Percentiles rank a stretch among this genome's conserved stretches.
phyloP scores from a whole-genome alignment of 768 basidiomycete species.

The Phlebiopsis flavidoalba region DNA sequence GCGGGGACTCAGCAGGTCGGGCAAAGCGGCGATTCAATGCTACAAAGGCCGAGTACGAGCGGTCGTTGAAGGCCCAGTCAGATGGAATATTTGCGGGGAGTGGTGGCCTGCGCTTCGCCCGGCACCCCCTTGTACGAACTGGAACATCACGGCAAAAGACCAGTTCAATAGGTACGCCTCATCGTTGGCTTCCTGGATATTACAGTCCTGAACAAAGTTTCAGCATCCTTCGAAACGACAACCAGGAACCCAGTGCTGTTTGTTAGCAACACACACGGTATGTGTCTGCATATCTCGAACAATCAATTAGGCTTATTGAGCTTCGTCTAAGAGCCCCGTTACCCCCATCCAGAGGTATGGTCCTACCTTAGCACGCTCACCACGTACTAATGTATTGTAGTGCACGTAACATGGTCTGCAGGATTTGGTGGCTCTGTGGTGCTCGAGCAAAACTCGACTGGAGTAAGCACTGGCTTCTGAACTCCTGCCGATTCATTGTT shows the following conservation, averaged over 20 bases:
- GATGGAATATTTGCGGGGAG: not conserved
- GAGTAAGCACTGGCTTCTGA: not conserved
- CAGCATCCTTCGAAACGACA: not conserved
- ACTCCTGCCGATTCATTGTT: not conserved
- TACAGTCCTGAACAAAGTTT: not conserved
- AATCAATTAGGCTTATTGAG: not conserved
- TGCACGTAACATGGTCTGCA: not conserved
- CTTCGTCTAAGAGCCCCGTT: not conserved
- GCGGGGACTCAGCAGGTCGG: not conserved
- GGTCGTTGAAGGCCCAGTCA: not conserved
- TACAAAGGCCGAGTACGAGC: not conserved
- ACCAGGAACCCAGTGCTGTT: not conserved
- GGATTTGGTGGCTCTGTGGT: not conserved
- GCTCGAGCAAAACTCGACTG: not conserved
- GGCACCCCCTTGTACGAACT: not conserved
- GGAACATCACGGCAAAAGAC: not conserved
- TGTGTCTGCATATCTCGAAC: not conserved
- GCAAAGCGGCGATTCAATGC: not conserved
- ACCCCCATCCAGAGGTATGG: too few species aligned
- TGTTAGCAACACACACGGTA: not conserved
- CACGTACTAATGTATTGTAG: not conserved
- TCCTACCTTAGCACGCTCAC: not conserved
- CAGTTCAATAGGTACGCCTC: not conserved
- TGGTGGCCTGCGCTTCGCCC: not conserved
- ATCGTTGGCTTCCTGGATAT: too few species aligned